These are phyloP conservation scores for Letharia columbiana DNA, from an alignment of 495 filamentous ascomycete species.

Conservation along the genomic window DNA sequence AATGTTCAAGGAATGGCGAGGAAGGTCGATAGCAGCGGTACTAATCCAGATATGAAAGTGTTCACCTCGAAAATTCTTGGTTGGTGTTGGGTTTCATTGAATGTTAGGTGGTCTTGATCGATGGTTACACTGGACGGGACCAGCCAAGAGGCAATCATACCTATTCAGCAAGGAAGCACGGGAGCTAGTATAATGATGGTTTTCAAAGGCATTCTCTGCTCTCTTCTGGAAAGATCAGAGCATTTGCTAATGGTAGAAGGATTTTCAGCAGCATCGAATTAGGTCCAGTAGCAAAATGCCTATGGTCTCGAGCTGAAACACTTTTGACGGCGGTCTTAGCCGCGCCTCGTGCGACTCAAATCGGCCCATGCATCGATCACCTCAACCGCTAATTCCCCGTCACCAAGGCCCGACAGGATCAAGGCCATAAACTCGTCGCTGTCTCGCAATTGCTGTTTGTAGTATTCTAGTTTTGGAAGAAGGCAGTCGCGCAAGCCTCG, in stretches of 20 bases:
- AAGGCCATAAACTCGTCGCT: neutral
- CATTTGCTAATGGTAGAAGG: too few relatives aligned
- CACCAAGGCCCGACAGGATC: neutral
- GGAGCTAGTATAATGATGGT: too few relatives aligned
- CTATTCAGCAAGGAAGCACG: too few relatives aligned
- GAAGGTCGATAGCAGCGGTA: too few relatives aligned
- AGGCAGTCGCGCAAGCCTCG: neutral
- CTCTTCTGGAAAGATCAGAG: too few relatives aligned
- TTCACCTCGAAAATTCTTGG: neutral
- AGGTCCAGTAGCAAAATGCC: neutral
- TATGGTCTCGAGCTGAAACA: neutral
- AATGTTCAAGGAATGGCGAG: neutral
- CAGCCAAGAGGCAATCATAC: too few relatives aligned
- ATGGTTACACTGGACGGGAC: neutral
- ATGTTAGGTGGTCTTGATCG: neutral
- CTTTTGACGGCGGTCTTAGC: neutral
- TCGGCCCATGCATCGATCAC: constrained; percentile 2
- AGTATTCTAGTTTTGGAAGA: neutral
- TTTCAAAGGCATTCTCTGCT: too few relatives aligned
- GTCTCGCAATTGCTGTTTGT: neutral
- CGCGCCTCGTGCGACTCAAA: neutral
- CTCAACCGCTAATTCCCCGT: neutral
- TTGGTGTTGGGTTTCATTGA: neutral
- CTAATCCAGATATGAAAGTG: neutral
- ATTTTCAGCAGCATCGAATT: too few relatives aligned